Base-by-base conservation (phyloP, 495 filamentous ascomycete genomes). In the Aspergillus nanangensis region DNA sequence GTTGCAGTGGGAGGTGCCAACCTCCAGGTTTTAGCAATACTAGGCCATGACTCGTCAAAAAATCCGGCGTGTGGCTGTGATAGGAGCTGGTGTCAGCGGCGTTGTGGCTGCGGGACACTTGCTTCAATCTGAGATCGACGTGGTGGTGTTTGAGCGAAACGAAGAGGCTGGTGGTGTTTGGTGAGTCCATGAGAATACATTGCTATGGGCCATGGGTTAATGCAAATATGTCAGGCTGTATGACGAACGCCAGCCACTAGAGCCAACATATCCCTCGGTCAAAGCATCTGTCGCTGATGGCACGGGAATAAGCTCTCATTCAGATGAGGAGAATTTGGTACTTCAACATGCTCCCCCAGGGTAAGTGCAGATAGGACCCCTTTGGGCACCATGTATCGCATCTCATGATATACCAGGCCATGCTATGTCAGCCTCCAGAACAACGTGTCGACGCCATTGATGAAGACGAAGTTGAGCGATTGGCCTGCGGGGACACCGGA, bases 81-180 rank as follows among this genome's bases (percentile, higher is more conserved):
- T 88, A 45, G 85, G 85, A 3, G 83, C 82, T 21, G 83, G 85
- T 8, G 80, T 87, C 32, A 84, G 80, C 44, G 83, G 85, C 8
- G 75, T 88, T 20, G 72, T 74, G 3, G 67, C 80, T 9, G 80
- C 82, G 14, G 80, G 73, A 5, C 80, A 87, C 60, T 67, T 88
- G 25, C 71, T 78, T 25, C 71, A 62, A 21, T 68, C 71, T 38
- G 80, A 79, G 1, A 48, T 86, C n/a, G 63, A 79, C 3, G 79
- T 86, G 24, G 78, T 72, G 0, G 75, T 87, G 0, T 86, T 81
- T 53, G 83, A 88, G 51, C 73, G 84, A 27, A 78, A 74, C 21
- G 61, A 68, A 36, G 67, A 63, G 3, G 63, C 77, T 14, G 81
- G 85, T 8, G 83, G 83, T 9, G 72, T 80, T 25, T 87, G 84